phyloP scores from a whole-genome alignment of 1,284 basidiomycete species.

The Ganoderma multipileum region DNA sequence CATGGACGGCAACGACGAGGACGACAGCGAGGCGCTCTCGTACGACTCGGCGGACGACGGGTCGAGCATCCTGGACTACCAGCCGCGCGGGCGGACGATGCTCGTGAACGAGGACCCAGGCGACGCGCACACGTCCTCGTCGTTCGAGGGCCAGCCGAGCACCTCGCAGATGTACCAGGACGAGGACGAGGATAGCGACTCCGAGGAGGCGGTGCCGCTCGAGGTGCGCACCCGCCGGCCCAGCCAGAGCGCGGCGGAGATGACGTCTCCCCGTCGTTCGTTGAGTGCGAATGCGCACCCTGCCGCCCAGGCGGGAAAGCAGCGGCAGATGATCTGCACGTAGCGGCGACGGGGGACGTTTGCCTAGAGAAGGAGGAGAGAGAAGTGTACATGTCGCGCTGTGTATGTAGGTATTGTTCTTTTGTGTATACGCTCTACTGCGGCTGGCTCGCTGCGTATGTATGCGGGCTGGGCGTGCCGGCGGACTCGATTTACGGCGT shows the following conservation, averaged over 20 bases:
- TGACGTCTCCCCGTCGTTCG: slow-evolving; percentile 32
- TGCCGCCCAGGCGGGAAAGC: slow-evolving; percentile 19
- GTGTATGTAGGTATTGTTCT: slow-evolving; percentile 5
- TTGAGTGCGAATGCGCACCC: slow-evolving; percentile 25
- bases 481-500: slow-evolving; percentile 30
- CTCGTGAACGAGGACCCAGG: slow-evolving; percentile 18
- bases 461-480: slow-evolving; percentile 8
- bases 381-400: not conserved
- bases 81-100: slow-evolving; percentile 10
- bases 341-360: slow-evolving; percentile 10
- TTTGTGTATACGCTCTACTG: not conserved
- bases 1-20: slow-evolving; percentile 19
- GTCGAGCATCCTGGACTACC: slow-evolving; percentile 31
- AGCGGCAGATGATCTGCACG: slow-evolving; percentile 36
- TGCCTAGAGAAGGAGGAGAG: not conserved
- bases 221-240: slow-evolving; percentile 41
- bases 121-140: slow-evolving; percentile 14
- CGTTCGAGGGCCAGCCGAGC: slow-evolving; percentile 37
- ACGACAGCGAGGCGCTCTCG: slow-evolving; percentile 9
- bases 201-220: slow-evolving; percentile 37
- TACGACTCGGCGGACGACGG: slow-evolving; percentile 32
- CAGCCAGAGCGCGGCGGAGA: slow-evolving; percentile 33
- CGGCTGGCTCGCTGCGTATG: slow-evolving; percentile 8
- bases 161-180: slow-evolving; percentile 44
- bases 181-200: slow-evolving; percentile 42